Evolutionary conservation across 192 early-diverging fungal genomes (phyloP).

Genomic region (Mycoemilia scoparia): DNA sequence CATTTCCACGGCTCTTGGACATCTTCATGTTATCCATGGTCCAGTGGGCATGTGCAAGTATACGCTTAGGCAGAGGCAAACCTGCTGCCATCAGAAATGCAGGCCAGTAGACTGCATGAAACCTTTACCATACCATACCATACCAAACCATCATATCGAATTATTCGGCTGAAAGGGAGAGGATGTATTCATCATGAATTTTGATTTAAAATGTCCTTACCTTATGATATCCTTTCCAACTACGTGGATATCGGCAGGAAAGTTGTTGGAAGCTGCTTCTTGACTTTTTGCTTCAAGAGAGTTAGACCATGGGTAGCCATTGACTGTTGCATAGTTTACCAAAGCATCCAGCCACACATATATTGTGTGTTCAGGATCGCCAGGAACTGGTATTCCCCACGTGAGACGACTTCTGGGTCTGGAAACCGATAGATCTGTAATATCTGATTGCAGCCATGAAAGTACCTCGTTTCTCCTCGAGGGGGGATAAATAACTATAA

Average conservation of each 20-base stretch:
- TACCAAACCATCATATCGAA: no score
- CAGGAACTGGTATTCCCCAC: conserved; percentile 89
- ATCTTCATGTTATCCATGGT: conserved; percentile 77
- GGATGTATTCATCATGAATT: not conserved
- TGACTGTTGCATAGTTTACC: conserved; percentile 74
- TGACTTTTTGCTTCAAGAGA: not conserved
- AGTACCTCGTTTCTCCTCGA: conserved; percentile 44
- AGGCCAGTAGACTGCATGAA: conserved; percentile 97
- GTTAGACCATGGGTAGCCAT: conserved; percentile 58
- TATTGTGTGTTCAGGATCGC: conserved; percentile 69
- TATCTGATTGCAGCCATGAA: conserved; percentile 31
- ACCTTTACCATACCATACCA: no score
- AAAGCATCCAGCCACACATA: conserved; percentile 98
- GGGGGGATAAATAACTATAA: conserved; percentile 51
- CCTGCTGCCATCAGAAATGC: conserved; percentile 82
- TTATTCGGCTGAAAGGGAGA: conserved; percentile 1
- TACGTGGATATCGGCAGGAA: conserved; percentile 65
- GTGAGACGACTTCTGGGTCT: conserved; percentile 50
- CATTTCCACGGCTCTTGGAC: conserved; percentile 89
- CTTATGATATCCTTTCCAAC: conserved; percentile 93
- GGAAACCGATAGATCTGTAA: conserved; percentile 74
- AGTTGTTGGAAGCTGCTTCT: conserved; percentile 4
- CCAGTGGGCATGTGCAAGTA: conserved; percentile 92
- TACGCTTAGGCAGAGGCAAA: conserved; percentile 53
- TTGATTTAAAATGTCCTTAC: no score